Evolutionary conservation across 345 rosid species (phyloP).

Genomic region (Noccaea bulbosa): DNA sequence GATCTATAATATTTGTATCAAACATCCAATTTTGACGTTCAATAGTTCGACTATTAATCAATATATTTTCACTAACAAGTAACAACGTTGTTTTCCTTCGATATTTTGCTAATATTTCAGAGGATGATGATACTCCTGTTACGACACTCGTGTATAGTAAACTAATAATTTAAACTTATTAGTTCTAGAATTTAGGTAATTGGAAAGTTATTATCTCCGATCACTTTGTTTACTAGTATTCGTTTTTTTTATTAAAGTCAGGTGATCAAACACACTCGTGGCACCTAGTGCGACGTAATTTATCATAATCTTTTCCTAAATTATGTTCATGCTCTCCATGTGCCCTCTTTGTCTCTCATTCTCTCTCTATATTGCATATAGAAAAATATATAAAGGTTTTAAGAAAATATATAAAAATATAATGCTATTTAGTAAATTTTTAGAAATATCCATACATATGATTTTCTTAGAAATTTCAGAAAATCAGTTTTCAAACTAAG

Average conservation of each 20-base stretch:
- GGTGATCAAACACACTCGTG: conserved; percentile 53
- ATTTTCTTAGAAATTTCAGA: too few relatives aligned
- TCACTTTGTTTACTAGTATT: conserved; percentile 19
- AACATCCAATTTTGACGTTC: neutral
- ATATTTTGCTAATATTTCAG: neutral
- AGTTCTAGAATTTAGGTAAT: conserved; percentile 26
- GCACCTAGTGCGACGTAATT: conserved; percentile 35
- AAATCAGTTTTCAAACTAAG: too few relatives aligned
- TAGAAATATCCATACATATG: too few relatives aligned
- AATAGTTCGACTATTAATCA: neutral
- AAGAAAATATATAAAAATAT: neutral
- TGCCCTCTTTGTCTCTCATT: too few relatives aligned
- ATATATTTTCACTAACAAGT: neutral
- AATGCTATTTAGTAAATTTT: too few relatives aligned
- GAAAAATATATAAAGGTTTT: too few relatives aligned
- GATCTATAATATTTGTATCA: neutral
- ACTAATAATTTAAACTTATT: conserved; percentile 3
- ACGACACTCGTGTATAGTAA: conserved; percentile 30
- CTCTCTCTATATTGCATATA: neutral
- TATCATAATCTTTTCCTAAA: conserved; percentile 19
- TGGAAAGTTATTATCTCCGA: conserved; percentile 29
- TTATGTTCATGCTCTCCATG: conserved; percentile 41
- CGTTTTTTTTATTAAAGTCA: conserved; percentile 35
- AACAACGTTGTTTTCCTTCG: neutral
- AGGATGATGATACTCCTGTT: neutral